Evolutionary conservation across 208 protist genomes (phyloP).

Genomic region (Trypanosomatidae sp.): DNA sequence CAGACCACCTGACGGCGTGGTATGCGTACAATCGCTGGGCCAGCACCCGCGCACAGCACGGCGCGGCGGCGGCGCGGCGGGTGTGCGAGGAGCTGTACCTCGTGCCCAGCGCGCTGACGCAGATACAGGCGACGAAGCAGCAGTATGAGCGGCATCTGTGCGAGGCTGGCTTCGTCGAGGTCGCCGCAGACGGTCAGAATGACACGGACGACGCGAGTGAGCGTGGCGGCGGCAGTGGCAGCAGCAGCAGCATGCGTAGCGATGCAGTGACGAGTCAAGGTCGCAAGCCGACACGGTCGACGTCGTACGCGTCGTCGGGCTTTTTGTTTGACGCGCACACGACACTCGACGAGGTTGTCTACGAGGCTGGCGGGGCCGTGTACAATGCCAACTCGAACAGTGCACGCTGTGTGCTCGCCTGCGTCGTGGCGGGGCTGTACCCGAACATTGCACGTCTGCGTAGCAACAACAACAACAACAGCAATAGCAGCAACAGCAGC

Average conservation of each 20-base stretch:
- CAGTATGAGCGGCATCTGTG: slow-evolving; percentile 89
- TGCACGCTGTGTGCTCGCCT: slow-evolving; percentile 76
- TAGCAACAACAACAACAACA: no score
- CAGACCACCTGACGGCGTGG: slow-evolving; percentile 83
- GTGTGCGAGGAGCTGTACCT: slow-evolving; percentile 79
- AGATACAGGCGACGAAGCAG: slow-evolving; percentile 85
- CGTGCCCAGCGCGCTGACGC: slow-evolving; percentile 47
- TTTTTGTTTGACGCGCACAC: slow-evolving; percentile 54
- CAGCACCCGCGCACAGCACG: slow-evolving; percentile 20
- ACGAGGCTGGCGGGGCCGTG: slow-evolving; percentile 63
- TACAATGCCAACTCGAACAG: slow-evolving; percentile 84
- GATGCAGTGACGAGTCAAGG: no score
- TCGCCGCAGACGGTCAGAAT: slow-evolving; percentile 2
- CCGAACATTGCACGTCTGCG: slow-evolving; percentile 86
- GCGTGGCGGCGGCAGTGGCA: no score
- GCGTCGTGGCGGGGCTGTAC: slow-evolving; percentile 91
- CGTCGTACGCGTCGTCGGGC: no score
- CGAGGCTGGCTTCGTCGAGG: slow-evolving; percentile 83
- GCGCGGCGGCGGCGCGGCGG: slow-evolving; percentile 29
- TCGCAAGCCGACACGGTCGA: no score
- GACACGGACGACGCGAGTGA: no score
- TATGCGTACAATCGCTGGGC: slow-evolving; percentile 81
- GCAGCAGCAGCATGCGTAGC: not conserved
- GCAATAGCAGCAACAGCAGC: slow-evolving; percentile 5
- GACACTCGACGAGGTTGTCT: slow-evolving; percentile 57